Evolutionary conservation across 2,329 filamentous ascomycete genomes (phyloP).

Genomic region (Ambrosiella xylebori): DNA sequence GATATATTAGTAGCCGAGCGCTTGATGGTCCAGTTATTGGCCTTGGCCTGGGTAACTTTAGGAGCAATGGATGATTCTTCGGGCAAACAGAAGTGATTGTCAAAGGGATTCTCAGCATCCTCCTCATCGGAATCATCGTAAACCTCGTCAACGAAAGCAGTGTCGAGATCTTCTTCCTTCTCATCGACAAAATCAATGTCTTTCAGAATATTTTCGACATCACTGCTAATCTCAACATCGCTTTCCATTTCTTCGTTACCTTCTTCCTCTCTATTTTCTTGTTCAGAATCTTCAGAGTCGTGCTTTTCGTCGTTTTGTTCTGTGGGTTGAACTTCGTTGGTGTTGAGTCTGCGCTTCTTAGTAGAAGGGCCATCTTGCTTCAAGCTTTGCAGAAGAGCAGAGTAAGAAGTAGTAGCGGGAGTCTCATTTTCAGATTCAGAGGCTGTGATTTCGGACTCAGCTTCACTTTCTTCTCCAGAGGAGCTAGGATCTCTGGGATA

Average conservation of each 20-base stretch:
- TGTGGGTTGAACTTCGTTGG: constrained; percentile 17
- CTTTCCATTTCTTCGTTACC: constrained; percentile 15
- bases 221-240: constrained; percentile 8
- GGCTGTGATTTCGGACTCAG: constrained; percentile 19
- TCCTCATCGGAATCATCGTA: constrained; percentile 33
- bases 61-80: constrained; percentile 42
- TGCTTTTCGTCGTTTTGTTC: constrained; percentile 13
- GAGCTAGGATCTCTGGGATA: neutral
- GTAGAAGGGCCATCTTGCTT: constrained; percentile 25
- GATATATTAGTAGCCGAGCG: constrained; percentile 30
- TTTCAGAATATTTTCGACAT: constrained; percentile 22
- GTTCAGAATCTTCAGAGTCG: constrained; percentile 1
- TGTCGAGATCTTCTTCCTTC: constrained; percentile 27
- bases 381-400: constrained; percentile 41
- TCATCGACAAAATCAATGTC: constrained; percentile 19
- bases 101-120: constrained; percentile 53
- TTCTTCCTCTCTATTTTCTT: constrained; percentile 15
- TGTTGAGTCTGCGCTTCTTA: constrained; percentile 41
- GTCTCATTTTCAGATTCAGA: constrained; percentile 27
- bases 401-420: constrained; percentile 29
- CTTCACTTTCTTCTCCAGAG: constrained; percentile 28
- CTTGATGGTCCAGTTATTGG: constrained; percentile 33
- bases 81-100: constrained; percentile 57
- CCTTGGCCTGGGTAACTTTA: constrained; percentile 33
- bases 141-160: constrained; percentile 20